phyloP scores from a whole-genome alignment of 2,329 filamentous ascomycete species.

The Onygenales sp. region DNA sequence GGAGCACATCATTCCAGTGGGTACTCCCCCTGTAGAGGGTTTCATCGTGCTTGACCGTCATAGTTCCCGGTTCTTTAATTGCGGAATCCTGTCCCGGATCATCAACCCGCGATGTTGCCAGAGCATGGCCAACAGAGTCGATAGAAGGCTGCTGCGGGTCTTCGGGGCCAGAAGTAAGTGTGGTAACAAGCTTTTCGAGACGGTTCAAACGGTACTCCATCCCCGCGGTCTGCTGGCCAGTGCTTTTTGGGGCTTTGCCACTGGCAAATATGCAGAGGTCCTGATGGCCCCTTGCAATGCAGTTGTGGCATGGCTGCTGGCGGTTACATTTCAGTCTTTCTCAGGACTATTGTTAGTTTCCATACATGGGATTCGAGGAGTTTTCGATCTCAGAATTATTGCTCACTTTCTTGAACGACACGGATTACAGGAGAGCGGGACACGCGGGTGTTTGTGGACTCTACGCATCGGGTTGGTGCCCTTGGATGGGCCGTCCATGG shows the following conservation, averaged over 20 bases:
- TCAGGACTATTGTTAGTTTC: not conserved
- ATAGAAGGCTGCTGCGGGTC: not conserved
- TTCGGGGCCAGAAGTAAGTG: slow-evolving; percentile 8
- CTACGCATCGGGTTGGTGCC: not conserved
- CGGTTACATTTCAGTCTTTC: slow-evolving; percentile 3
- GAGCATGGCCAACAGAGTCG: no score
- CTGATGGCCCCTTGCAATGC: not conserved
- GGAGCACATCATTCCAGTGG: slow-evolving; percentile 23
- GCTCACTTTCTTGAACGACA: slow-evolving; percentile 1
- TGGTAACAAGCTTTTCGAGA: slow-evolving; percentile 18
- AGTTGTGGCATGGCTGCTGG: slow-evolving; percentile 2
- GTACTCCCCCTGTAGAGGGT: slow-evolving; percentile 20
- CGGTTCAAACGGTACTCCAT: slow-evolving; percentile 4
- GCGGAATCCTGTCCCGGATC: not conserved
- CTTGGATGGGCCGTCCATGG: not conserved
- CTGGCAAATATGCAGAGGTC: not conserved
- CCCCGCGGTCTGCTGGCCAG: not conserved
- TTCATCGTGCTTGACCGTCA: slow-evolving; percentile 16
- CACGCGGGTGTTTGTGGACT: not conserved
- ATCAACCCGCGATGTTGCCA: not conserved
- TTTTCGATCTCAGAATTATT: not conserved
- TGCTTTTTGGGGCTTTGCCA: not conserved
- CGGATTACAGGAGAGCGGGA: not conserved
- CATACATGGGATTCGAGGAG: not conserved
- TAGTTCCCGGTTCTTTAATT: not conserved